Evolutionary conservation across 192 early-diverging fungal species (phyloP).

Genomic region (Phycomyces nitens): DNA sequence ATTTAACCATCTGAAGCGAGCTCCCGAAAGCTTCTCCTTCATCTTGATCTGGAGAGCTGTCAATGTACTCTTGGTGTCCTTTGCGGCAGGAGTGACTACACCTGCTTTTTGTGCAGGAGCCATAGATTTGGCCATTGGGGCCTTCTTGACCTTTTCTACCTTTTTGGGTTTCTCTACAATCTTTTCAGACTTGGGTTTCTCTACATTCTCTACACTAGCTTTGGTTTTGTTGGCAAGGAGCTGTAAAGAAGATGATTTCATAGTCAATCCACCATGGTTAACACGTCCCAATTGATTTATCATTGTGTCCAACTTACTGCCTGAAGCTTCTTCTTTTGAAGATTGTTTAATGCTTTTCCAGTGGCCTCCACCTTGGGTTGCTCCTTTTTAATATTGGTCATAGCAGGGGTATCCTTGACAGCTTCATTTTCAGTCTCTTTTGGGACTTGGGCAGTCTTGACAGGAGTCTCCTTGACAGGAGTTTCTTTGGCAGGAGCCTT

Average conservation of each 20-base stretch:
- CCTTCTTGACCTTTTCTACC: not conserved
- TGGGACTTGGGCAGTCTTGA: not conserved
- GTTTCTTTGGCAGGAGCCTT: not conserved
- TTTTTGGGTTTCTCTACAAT: not conserved
- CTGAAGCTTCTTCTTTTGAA: conserved; percentile 31
- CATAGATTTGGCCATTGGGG: not conserved
- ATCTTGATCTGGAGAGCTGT: conserved; percentile 37
- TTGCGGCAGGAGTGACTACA: not conserved
- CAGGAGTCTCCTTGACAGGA: not conserved
- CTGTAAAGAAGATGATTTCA: not conserved
- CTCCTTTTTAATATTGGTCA: not conserved
- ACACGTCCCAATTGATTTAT: not conserved
- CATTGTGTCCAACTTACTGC: conserved; percentile 16
- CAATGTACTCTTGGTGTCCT: conserved; percentile 5
- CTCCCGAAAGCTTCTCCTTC: conserved; percentile 64
- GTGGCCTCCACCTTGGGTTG: not conserved
- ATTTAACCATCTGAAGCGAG: conserved; percentile 88
- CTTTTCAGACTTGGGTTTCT: not conserved
- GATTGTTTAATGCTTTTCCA: conserved; percentile 12
- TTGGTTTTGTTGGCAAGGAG: not conserved
- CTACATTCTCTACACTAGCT: not conserved
- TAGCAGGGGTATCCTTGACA: not conserved
- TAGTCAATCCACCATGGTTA: not conserved
- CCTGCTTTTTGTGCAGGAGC: not conserved
- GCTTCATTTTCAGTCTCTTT: not conserved